phyloP scores from a whole-genome alignment of 169 alveolate species.

The Plasmodium falciparum region DNA sequence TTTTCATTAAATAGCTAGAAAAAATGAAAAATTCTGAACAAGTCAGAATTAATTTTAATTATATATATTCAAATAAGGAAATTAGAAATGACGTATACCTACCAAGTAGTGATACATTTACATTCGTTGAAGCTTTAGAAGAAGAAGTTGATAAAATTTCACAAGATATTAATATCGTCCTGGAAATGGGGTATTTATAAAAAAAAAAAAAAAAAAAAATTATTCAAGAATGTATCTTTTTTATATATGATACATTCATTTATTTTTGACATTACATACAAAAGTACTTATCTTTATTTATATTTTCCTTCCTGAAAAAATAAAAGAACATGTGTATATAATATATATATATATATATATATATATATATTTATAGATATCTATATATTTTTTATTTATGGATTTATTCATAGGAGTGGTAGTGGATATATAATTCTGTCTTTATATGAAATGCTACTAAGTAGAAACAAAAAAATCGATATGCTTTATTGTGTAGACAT shows the following conservation, averaged over 20 bases:
- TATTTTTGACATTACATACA: neutral
- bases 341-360: neutral
- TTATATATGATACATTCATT: no score
- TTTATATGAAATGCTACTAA: conserved; percentile 36
- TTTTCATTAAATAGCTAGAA: neutral
- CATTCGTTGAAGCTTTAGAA: conserved; percentile 79
- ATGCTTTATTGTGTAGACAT: conserved; percentile 65
- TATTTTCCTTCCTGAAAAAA: neutral
- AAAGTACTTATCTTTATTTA: neutral
- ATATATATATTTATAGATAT: neutral
- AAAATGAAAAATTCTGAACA: conserved; percentile 19
- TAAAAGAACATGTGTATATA: neutral
- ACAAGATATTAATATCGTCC: conserved; percentile 8
- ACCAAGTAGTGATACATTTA: conserved; percentile 86
- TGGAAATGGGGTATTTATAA: conserved; percentile 70
- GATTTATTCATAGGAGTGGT: conserved; percentile 35
- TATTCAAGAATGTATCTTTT: no score
- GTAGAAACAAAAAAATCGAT: conserved; percentile 24
- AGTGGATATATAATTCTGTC: conserved; percentile 55
- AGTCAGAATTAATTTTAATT: conserved; percentile 57
- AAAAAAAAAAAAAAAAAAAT: conserved; percentile 2
- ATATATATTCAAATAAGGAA: conserved; percentile 57
- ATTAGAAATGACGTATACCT: conserved; percentile 76
- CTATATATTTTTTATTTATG: neutral
- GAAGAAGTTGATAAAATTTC: conserved; percentile 73